phyloP scores from a whole-genome alignment of 148 eudicot species.

The Drosera capensis region DNA sequence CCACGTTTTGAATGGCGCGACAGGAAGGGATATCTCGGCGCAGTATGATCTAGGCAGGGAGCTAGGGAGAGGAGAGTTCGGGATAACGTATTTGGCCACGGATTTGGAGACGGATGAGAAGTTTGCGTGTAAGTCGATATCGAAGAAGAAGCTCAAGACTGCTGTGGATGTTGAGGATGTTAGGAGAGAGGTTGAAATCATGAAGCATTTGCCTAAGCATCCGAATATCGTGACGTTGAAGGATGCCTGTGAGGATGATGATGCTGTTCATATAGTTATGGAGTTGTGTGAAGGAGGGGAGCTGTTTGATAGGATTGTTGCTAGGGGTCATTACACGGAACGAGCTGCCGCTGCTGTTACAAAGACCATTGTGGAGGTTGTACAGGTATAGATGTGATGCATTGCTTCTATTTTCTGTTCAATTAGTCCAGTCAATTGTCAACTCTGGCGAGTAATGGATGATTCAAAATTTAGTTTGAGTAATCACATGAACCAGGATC shows the following conservation, averaged over 20 bases:
- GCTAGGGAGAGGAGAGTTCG: slow-evolving; percentile 1
- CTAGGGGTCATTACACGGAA: background rate
- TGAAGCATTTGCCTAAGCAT: background rate
- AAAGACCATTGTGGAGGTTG: slow-evolving; percentile 2
- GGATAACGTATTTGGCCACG: background rate
- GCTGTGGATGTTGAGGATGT: slow-evolving; percentile 1
- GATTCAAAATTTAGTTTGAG: too few species aligned
- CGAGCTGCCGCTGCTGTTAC: background rate
- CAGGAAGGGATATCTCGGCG: background rate
- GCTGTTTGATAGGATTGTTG: slow-evolving; percentile 1
- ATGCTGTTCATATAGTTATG: background rate
- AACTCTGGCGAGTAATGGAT: too few species aligned
- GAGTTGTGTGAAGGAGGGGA: background rate
- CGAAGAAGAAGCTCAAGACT: background rate
- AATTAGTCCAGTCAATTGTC: too few species aligned
- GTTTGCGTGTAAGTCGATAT: background rate
- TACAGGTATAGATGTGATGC: background rate
- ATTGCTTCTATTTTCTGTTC: too few species aligned
- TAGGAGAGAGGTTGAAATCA: slow-evolving; percentile 1
- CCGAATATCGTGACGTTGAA: background rate
- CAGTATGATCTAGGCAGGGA: background rate
- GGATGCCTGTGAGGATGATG: background rate
- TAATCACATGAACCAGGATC: too few species aligned
- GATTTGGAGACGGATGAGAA: background rate
- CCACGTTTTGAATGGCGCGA: background rate